Evolutionary conservation across 495 filamentous ascomycete species (phyloP), one percentile per base, ranked within the genome.

Genomic region (Talaromyces liani): DNA sequence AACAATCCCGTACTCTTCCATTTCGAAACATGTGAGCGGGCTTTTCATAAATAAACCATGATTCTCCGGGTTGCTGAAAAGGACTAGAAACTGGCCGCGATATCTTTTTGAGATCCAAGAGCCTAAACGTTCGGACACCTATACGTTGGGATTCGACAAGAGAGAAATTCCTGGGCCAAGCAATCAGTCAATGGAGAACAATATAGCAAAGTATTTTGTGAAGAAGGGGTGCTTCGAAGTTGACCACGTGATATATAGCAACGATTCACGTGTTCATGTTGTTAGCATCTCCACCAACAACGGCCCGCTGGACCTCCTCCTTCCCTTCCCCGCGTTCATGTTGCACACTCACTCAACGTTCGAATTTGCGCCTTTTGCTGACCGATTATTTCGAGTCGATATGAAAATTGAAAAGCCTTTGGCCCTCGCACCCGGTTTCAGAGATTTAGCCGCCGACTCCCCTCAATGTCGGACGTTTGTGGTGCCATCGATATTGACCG

Each of bases 371-470:
- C 45, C 45, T 6, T 56, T 22, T 29, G 53, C 53, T 27, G 24
- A 10, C 24, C 24, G 8, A 12, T 6, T 16, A 41, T 9, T 31
- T 29, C 24, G 16, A 14, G 22, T 7, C 27, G 27, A 56, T 49
- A 56, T 14, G n/a, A 16, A 16, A 14, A 6, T 6, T 29, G 9
- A 14, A 54, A 54, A 36, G 27, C 29, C 0, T 10, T 22, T 4
- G 18, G 16, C 29, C 9, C 12, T 25, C 18, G 18, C 36, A 31
- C 4, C 14, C 25, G 9, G 16, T 39, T 16, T 18, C 45, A 22
- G 25, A n/a, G 33, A 51, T 29, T 49, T 62, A 51, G 41, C 60
- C 60, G 60, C 60, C 60, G 41, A 33, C 60, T 34, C n/a, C 10
- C 6, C 24, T 12, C 4, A 34, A 18, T 22, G 60, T 33, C 60